A percentile compares a stretch with the other conserved stretches of the same genome.
phyloP scores from a whole-genome alignment of 768 basidiomycete genomes.

The Calocera viscosa region DNA sequence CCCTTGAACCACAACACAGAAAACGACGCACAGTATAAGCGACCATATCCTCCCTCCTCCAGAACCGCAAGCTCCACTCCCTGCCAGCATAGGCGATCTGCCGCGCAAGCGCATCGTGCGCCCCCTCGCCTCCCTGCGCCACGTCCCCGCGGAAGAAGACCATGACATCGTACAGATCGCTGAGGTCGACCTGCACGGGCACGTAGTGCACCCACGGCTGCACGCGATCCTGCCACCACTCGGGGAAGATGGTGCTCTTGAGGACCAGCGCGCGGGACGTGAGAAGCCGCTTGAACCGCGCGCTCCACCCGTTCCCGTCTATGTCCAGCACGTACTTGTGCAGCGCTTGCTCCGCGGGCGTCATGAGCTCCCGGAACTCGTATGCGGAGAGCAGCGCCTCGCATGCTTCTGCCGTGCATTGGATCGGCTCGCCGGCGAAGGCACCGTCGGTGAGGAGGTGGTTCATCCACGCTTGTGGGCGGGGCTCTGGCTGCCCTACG shows the following conservation, averaged over 20 bases:
- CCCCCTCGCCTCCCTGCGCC: slow-evolving; percentile 37
- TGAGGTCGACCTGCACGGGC: slow-evolving; percentile 48
- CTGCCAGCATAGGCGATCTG: slow-evolving; percentile 46
- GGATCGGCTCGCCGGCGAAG: slow-evolving; percentile 36
- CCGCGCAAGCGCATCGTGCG: slow-evolving; percentile 46
- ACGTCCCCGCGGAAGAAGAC: slow-evolving; percentile 60
- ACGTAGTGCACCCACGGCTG: slow-evolving; percentile 66
- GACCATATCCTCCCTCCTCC: slow-evolving; percentile 48
- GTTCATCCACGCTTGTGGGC: slow-evolving; percentile 27
- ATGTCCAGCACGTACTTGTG: slow-evolving; percentile 32
- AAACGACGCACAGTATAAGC: slow-evolving; percentile 41
- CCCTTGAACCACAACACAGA: neutral
- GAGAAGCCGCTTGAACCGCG: slow-evolving; percentile 52
- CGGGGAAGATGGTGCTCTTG: slow-evolving; percentile 60
- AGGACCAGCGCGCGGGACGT: slow-evolving; percentile 50
- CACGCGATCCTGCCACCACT: slow-evolving; percentile 51
- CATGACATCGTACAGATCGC: slow-evolving; percentile 56
- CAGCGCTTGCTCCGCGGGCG: slow-evolving; percentile 30
- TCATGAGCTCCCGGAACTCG: slow-evolving; percentile 38
- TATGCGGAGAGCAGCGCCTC: slow-evolving; percentile 35
- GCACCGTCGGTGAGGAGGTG: slow-evolving; percentile 48
- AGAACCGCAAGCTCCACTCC: slow-evolving; percentile 45
- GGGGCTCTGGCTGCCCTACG: neutral
- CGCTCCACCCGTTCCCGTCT: slow-evolving; percentile 42
- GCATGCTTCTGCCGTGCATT: slow-evolving; percentile 37